phyloP scores from a whole-genome alignment of 306 rosid genomes.

The Quercus robur region DNA sequence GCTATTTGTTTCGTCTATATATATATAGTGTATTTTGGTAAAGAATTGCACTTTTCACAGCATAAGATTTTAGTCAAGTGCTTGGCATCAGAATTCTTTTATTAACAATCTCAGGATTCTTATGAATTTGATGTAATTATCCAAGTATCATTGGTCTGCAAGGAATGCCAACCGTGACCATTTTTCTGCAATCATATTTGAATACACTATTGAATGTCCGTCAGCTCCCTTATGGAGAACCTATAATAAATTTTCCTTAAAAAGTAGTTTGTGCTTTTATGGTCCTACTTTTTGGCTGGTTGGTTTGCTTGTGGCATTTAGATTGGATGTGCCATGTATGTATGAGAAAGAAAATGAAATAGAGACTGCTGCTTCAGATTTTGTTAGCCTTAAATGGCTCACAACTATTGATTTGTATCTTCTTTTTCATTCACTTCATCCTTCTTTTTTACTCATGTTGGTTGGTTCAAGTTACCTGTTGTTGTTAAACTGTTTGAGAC shows the following conservation, averaged over 20 bases:
- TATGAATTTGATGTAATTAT: no score
- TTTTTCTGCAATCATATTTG: background rate
- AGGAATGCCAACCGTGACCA: background rate
- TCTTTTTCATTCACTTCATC: background rate
- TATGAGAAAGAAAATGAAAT: background rate
- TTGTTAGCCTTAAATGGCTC: background rate
- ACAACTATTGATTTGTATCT: background rate
- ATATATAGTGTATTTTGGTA: background rate
- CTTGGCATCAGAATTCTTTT: background rate
- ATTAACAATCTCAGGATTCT: background rate
- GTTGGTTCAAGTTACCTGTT: background rate
- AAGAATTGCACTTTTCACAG: background rate
- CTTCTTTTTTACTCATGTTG: background rate
- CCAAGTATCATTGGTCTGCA: background rate
- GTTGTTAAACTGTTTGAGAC: background rate
- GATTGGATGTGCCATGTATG: background rate
- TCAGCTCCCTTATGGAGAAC: background rate
- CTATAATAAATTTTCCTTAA: background rate
- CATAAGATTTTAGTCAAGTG: background rate
- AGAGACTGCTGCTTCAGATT: background rate
- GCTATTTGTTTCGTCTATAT: background rate
- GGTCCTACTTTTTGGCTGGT: background rate
- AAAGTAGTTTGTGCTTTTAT: background rate
- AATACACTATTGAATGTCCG: background rate
- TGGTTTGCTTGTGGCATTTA: background rate